These are phyloP conservation scores for Fomitopsis serialis DNA, from an alignment of 768 basidiomycete species.

Conservation along the genomic window DNA sequence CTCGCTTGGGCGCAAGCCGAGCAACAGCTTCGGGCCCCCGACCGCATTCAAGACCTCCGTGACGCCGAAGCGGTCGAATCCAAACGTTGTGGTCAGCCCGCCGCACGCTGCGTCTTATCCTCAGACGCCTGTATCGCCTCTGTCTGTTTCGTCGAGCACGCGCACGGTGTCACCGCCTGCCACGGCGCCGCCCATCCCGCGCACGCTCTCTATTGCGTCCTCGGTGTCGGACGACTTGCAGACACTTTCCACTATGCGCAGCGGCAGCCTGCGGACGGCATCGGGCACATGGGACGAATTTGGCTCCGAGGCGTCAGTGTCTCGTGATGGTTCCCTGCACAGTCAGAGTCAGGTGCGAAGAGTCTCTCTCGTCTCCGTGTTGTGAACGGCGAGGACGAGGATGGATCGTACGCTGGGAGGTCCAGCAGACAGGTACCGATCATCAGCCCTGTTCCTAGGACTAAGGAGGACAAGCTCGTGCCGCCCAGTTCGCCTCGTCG, in stretches of 20 bases:
- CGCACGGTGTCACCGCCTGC: background rate
- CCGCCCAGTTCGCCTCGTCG: constrained; percentile 4
- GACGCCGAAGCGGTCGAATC: constrained; percentile 18
- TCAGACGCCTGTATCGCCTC: background rate
- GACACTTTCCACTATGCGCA: constrained; percentile 6
- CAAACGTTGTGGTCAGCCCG: constrained; percentile 26
- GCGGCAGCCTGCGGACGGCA: constrained; percentile 21
- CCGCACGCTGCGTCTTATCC: constrained; percentile 5
- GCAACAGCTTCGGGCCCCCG: constrained; percentile 13
- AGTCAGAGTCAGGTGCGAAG: background rate
- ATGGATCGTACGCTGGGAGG: background rate
- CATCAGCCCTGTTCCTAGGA: background rate
- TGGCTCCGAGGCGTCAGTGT: background rate
- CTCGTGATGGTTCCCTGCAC: background rate
- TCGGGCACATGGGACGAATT: constrained; percentile 15
- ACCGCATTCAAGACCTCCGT: constrained; percentile 13
- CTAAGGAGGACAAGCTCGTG: constrained; percentile 1
- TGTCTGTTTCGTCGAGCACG: constrained; percentile 1
- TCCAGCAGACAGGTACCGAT: background rate
- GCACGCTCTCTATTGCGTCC: constrained; percentile 9
- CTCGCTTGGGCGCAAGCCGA: constrained; percentile 9
- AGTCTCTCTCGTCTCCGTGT: background rate
- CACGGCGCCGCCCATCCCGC: constrained; percentile 1
- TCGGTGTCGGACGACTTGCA: background rate
- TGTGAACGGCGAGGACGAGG: background rate